phyloP scores from a whole-genome alignment of 805 yeast species.

The Candida insectorum region DNA sequence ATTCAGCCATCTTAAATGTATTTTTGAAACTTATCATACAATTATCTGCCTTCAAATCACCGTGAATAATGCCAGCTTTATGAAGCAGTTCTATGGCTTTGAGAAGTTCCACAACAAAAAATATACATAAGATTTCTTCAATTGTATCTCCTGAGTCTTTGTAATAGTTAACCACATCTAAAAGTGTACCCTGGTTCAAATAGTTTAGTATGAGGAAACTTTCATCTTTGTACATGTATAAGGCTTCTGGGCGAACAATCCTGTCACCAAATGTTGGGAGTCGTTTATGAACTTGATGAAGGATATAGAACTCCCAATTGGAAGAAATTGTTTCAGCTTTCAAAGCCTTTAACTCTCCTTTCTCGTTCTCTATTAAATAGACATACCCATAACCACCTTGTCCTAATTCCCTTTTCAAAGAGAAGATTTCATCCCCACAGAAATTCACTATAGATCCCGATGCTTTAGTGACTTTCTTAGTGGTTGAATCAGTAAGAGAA shows the following conservation, averaged over 20 bases:
- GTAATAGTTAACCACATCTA: constrained; percentile 60
- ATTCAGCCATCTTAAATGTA: constrained; percentile 2
- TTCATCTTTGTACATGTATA: constrained; percentile 62
- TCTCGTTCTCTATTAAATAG: constrained; percentile 60
- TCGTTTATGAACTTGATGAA: constrained; percentile 53
- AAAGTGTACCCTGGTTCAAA: constrained; percentile 65
- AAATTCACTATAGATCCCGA: constrained; percentile 42
- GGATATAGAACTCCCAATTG: constrained; percentile 79
- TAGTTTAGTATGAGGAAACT: constrained; percentile 65
- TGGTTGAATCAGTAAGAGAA: constrained; percentile 32
- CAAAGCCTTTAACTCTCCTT: constrained; percentile 58
- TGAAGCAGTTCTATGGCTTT: constrained; percentile 62
- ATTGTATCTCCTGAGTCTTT: constrained; percentile 23
- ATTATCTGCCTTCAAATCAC: constrained; percentile 83
- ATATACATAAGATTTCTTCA: constrained; percentile 64
- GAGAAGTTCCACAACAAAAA: constrained; percentile 62
- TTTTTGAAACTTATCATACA: constrained; percentile 64
- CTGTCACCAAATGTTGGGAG: constrained; percentile 18
- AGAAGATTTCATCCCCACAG: constrained; percentile 42
- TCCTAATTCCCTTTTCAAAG: constrained; percentile 59
- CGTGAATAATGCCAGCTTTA: constrained; percentile 65
- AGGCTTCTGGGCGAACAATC: constrained; percentile 48
- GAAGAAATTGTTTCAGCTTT: constrained; percentile 70
- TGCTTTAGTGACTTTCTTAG: constrained; percentile 31
- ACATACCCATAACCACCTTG: constrained; percentile 81